Conservation (phyloP, 2,329 filamentous ascomycete genomes). For the Pezicula rhizophila region DNA sequence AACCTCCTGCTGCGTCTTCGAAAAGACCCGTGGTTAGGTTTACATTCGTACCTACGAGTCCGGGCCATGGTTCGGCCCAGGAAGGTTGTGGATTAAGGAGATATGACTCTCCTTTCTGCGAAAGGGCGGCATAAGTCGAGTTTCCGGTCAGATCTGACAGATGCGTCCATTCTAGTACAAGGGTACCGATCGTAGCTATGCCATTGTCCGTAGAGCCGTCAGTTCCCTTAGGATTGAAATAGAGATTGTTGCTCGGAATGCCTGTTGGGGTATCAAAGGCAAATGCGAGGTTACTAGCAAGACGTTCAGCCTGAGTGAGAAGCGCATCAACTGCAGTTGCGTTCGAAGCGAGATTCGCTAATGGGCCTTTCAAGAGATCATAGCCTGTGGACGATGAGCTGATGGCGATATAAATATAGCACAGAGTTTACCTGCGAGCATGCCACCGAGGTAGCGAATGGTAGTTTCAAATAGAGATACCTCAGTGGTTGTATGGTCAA, state of each 20-base stretch:
- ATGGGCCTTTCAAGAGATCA: slow-evolving; percentile 66
- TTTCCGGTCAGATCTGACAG: slow-evolving; percentile 71
- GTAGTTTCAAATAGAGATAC: slow-evolving; percentile 87
- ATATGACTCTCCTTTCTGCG: slow-evolving; percentile 62
- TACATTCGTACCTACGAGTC: slow-evolving; percentile 65
- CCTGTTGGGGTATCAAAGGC: slow-evolving; percentile 74
- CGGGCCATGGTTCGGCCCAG: slow-evolving; percentile 65
- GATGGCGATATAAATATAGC: not conserved
- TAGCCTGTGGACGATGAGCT: slow-evolving; percentile 39
- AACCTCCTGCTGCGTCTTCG: slow-evolving; percentile 61
- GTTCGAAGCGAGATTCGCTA: slow-evolving; percentile 43
- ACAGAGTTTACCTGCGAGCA: slow-evolving; percentile 61
- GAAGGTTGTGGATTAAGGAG: slow-evolving; percentile 61
- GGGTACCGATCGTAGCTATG: slow-evolving; percentile 69
- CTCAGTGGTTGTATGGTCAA: slow-evolving; percentile 47
- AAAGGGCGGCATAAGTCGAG: slow-evolving; percentile 57
- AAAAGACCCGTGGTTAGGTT: slow-evolving; percentile 62
- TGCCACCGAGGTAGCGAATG: slow-evolving; percentile 77
- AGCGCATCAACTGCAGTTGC: slow-evolving; percentile 45
- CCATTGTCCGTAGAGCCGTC: slow-evolving; percentile 55
- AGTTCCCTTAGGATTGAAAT: slow-evolving; percentile 47
- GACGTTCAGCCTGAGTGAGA: slow-evolving; percentile 58
- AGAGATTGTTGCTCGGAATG: slow-evolving; percentile 64
- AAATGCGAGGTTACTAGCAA: slow-evolving; percentile 69
- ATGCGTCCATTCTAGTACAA: slow-evolving; percentile 79